Conservation (phyloP, 2,329 filamentous ascomycete genomes). For the Zymoseptoria brevis region DNA sequence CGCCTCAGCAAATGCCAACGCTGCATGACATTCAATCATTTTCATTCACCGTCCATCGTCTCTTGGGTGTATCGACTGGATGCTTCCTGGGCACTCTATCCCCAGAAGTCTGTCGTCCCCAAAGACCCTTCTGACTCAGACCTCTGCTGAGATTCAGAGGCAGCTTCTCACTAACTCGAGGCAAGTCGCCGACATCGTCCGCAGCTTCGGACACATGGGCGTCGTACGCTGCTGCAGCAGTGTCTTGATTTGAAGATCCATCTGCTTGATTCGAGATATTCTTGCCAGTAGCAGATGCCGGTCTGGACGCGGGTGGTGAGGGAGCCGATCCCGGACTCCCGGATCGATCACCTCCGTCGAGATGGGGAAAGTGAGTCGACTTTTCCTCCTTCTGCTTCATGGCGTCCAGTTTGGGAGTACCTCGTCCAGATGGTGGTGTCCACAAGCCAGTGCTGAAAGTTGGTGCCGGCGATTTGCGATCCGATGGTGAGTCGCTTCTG, state of each 20-base stretch:
- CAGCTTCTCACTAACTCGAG: constrained; percentile 10
- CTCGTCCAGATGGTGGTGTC: constrained; percentile 26
- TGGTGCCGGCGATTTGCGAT: constrained; percentile 29
- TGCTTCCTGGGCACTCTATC: constrained; percentile 12
- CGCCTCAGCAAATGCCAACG: background rate
- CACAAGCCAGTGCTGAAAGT: constrained; percentile 29
- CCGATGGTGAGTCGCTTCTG: constrained; percentile 6
- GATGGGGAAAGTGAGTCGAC: constrained; percentile 6
- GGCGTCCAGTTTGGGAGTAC: constrained; percentile 17
- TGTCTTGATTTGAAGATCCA: constrained; percentile 2
- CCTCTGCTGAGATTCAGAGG: constrained; percentile 18
- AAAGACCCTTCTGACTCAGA: constrained; percentile 34
- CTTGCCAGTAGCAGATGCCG: background rate
- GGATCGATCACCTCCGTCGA: constrained; percentile 7
- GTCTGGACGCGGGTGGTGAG: constrained; percentile 21
- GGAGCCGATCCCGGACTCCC: constrained; percentile 24
- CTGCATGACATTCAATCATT: constrained; percentile 10
- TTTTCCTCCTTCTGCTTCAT: constrained; percentile 18
- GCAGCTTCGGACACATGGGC: constrained; percentile 8
- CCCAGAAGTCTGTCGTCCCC: constrained; percentile 32
- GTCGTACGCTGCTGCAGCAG: constrained; percentile 11
- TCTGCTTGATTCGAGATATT: background rate
- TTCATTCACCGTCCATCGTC: constrained; percentile 17
- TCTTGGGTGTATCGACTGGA: constrained; percentile 11
- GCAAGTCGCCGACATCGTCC: constrained; percentile 14